A percentile compares a stretch with the other conserved stretches of the same genome.
phyloP scores from a whole-genome alignment of 139 green algal species.

The Auxenochlorella pyrenoidosa region DNA sequence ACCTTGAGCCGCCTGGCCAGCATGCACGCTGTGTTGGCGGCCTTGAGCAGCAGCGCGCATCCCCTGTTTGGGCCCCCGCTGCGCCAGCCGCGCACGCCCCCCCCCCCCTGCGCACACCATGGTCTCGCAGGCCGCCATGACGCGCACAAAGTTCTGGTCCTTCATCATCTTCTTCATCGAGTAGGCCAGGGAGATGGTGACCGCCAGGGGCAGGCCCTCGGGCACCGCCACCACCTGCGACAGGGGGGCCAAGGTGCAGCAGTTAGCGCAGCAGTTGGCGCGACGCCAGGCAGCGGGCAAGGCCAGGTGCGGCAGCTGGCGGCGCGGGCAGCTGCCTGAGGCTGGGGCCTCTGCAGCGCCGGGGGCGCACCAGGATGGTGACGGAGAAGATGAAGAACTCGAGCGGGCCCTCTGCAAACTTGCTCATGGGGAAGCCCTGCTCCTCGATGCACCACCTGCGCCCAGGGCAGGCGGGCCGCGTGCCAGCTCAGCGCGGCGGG shows the following conservation, averaged over 20 bases:
- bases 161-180: conserved; percentile 73
- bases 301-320: no score
- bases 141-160: conserved; percentile 93
- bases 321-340: no score
- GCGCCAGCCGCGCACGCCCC: no score
- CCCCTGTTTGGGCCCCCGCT: no score
- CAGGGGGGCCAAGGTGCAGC: not conserved
- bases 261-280: no score
- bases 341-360: no score
- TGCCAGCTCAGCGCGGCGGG: no score
- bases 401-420: conserved; percentile 85
- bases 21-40: no score
- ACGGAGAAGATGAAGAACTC: conserved; percentile 95
- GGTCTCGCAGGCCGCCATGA: conserved; percentile 92
- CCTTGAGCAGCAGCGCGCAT: no score
- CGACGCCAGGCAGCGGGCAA: no score
- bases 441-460: conserved; percentile 82
- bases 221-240: conserved; percentile 88
- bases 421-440: conserved; percentile 75
- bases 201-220: conserved; percentile 91
- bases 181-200: conserved; percentile 94
- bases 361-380: conserved; percentile 88
- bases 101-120: conserved; percentile 67
- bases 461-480: no score
- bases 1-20: no score